phyloP scores from a whole-genome alignment of 2,329 filamentous ascomycete genomes.

The Rhynchosporium secalis region DNA sequence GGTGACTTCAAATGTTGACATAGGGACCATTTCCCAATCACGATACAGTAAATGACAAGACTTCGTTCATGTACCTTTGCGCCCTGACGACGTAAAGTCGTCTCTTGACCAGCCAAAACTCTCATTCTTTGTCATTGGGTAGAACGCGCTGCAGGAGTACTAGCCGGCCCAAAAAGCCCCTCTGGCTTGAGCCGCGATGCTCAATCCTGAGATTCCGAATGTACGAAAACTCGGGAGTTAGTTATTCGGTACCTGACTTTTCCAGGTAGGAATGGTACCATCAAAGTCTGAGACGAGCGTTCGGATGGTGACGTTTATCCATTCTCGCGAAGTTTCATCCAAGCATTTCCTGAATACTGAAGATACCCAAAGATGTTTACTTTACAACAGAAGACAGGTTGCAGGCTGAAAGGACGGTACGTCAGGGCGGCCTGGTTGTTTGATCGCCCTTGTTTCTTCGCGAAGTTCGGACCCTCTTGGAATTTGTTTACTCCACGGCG shows the following conservation, averaged over 20 bases:
- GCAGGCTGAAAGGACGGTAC: not conserved
- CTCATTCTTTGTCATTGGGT: not conserved
- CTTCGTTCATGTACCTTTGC: not conserved
- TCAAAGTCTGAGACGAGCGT: not conserved
- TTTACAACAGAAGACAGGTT: not conserved
- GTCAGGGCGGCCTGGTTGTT: not conserved
- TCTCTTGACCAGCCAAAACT: not conserved
- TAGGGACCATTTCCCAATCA: not conserved
- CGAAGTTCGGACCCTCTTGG: not conserved
- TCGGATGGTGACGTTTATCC: slow-evolving; percentile 2
- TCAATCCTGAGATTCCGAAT: not conserved
- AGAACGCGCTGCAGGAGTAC: not conserved
- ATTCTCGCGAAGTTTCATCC: slow-evolving; percentile 7
- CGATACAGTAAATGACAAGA: slow-evolving; percentile 2
- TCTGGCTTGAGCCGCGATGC: not conserved
- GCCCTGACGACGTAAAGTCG: too few relatives aligned
- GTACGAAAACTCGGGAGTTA: too few relatives aligned
- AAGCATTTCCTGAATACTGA: slow-evolving; percentile 4
- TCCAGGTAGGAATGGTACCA: too few relatives aligned
- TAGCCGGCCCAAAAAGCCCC: slow-evolving; percentile 8
- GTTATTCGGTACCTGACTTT: too few relatives aligned
- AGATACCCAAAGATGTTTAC: not conserved
- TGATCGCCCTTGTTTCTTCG: not conserved
- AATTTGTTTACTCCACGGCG: slow-evolving; percentile 7
- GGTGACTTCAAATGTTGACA: not conserved